Conservation (phyloP, 192 early-diverging fungal genomes). For the Coemansia sp. region DNA sequence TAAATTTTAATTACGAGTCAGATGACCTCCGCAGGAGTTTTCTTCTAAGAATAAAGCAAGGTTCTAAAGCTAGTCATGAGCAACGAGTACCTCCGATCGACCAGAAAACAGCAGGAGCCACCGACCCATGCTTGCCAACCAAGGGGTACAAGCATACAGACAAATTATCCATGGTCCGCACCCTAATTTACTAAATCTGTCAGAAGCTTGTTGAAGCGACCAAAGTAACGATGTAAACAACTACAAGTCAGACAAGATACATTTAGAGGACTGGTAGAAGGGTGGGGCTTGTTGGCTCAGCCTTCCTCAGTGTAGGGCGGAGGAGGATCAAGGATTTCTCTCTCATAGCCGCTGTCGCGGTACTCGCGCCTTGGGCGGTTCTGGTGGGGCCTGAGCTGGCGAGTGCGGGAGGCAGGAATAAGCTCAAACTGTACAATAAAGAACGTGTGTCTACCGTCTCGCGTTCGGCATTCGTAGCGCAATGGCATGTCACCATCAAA, state of each 20-base stretch:
- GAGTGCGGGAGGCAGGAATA: slow-evolving; percentile 42
- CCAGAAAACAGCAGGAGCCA: too few species aligned
- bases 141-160: too few species aligned
- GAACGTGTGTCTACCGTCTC: slow-evolving; percentile 44
- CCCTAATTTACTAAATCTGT: not conserved
- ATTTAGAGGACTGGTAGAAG: not conserved
- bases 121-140: too few species aligned
- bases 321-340: slow-evolving; percentile 53
- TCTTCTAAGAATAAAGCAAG: too few species aligned
- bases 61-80: too few species aligned
- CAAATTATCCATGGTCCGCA: not conserved
- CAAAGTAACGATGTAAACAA: too few species aligned
- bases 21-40: too few species aligned
- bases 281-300: not conserved
- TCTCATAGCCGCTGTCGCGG: slow-evolving; percentile 53
- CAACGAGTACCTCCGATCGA: too few species aligned
- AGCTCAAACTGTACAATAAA: slow-evolving; percentile 55
- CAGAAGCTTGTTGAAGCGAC: too few species aligned
- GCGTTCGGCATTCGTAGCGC: slow-evolving; percentile 53
- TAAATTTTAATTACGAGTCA: too few species aligned
- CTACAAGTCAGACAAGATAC: too few species aligned
- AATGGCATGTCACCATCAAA: slow-evolving; percentile 51
- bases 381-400: slow-evolving; percentile 31
- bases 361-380: slow-evolving; percentile 46
- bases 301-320: slow-evolving; percentile 47